Evolutionary conservation across 495 filamentous ascomycete species (phyloP).

Genomic region (Trichoderma orchidacearum): DNA sequence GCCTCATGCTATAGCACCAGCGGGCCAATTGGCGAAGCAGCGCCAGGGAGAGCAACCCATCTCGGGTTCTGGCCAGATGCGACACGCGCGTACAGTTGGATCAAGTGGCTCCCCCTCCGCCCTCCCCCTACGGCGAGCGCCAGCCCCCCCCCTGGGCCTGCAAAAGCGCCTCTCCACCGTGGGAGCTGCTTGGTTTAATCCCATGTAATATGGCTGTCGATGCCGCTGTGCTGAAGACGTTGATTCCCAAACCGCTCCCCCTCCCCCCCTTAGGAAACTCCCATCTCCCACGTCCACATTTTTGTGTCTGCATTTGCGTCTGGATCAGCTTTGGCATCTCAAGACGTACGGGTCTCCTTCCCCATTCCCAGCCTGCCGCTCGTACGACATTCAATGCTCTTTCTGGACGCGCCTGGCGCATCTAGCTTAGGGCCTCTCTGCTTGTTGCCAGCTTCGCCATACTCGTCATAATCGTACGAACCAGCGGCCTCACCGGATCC

Average conservation of each 20-base stretch:
- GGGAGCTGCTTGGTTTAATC: not conserved
- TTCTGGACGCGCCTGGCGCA: not conserved
- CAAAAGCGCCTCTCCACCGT: not conserved
- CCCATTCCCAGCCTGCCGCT: not conserved
- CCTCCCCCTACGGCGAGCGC: not conserved
- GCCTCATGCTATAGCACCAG: not conserved
- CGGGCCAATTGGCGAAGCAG: too few species aligned
- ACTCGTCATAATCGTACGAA: not conserved
- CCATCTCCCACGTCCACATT: not conserved
- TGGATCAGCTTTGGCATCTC: too few species aligned
- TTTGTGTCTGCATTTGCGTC: too few species aligned
- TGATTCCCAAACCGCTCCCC: not conserved
- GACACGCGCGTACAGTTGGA: not conserved
- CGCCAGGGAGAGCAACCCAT: too few species aligned
- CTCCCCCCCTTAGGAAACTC: not conserved
- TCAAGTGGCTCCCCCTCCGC: too few species aligned
- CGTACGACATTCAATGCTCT: not conserved
- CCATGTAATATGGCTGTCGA: not conserved
- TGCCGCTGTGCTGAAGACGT: not conserved
- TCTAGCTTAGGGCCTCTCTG: not conserved
- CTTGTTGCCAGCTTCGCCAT: not conserved
- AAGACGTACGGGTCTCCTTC: not conserved
- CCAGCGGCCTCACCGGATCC: not conserved
- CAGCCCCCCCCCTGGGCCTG: not conserved
- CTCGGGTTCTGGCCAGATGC: not conserved